Base-by-base conservation (phyloP, 2,329 filamentous ascomycete species). In the Lecanosticta acicola region DNA sequence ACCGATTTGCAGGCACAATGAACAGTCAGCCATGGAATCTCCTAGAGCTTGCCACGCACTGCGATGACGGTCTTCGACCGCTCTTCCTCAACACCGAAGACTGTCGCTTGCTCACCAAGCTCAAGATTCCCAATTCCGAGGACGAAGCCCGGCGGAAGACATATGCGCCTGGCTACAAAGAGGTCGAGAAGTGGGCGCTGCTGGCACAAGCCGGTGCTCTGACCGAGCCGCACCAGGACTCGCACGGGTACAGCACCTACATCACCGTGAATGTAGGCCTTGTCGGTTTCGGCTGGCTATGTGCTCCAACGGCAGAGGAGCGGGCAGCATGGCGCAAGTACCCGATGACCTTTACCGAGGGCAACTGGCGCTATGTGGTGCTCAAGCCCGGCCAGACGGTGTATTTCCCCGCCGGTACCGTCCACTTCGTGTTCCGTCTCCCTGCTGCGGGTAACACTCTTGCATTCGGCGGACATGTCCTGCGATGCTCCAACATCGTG, bases 401-500 rank as follows among this genome's bases (percentile, higher is more conserved):
- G 38, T 62, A 58, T 45, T 64, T 64, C 43, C 61, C 62, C 13
- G 51, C 57, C 2, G 61, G 61, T 8, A 64, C 61, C 2, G 59
- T 64, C 8, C 62, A 65, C 46, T 63, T 62, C 49, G 61, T 65
- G 35, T 65, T 63, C 41, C 60, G 62, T 13, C 46, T 62, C n/a
- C 51, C 54, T 5, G 45, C 51, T 7, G 57, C 43, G 11, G 60
- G 62, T 20, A 51, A 60, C 53, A 64, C 58, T 20, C 54, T 65
- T 20, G 59, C 61, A 4, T 65, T 64, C 41, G 62, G 62, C 13
- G 62, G 62, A 5, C 62, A 65, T 33, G 50, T 62, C 3, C 43
- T 65, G 26, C 54, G 62, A 19, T 62, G 59, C 48, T 62, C 59
- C n/a, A 62, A 59, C 41, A 60, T 65, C 10, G 64, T 70, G 8